Conservation (phyloP, 2,329 filamentous ascomycete genomes). For the Hymenoscyphus repandus region DNA sequence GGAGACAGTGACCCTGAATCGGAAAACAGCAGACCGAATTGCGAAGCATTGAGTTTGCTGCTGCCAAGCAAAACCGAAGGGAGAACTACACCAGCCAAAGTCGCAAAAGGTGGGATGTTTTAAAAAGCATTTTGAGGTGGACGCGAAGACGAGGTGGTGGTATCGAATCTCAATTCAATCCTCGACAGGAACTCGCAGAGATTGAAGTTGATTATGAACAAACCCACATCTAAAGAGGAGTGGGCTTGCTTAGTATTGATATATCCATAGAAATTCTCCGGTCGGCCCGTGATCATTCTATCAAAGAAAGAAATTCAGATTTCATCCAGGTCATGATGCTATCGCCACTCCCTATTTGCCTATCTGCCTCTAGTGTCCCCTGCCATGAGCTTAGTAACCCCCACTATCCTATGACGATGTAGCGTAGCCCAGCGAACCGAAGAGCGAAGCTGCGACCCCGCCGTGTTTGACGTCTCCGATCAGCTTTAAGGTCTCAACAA, state of each 20-base stretch:
- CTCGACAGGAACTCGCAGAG: no score
- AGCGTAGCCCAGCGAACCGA: neutral
- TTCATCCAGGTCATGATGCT: no score
- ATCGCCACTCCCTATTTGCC: no score
- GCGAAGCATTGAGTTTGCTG: neutral
- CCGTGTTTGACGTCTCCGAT: slow-evolving; percentile 7
- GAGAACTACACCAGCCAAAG: slow-evolving; percentile 2
- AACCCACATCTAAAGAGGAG: no score
- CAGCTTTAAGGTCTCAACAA: slow-evolving; percentile 11
- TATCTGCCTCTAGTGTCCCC: neutral
- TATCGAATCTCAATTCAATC: slow-evolving; percentile 2
- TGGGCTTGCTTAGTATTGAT: no score
- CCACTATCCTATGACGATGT: slow-evolving; percentile 12
- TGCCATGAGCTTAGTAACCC: slow-evolving; percentile 12
- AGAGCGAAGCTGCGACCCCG: neutral
- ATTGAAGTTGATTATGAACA: no score
- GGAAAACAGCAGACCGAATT: slow-evolving; percentile 1
- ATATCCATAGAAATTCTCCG: no score
- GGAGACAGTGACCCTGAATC: slow-evolving; percentile 2
- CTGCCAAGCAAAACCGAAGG: slow-evolving; percentile 3
- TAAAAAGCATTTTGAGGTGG: no score
- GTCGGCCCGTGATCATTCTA: no score
- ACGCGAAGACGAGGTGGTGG: no score
- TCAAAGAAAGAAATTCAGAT: no score
- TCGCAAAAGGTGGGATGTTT: slow-evolving; percentile 17